Percentiles rank a stretch among this genome's conserved stretches.
phyloP scores from a whole-genome alignment of 192 early-diverging fungal genomes.

The Coemansia sp. region DNA sequence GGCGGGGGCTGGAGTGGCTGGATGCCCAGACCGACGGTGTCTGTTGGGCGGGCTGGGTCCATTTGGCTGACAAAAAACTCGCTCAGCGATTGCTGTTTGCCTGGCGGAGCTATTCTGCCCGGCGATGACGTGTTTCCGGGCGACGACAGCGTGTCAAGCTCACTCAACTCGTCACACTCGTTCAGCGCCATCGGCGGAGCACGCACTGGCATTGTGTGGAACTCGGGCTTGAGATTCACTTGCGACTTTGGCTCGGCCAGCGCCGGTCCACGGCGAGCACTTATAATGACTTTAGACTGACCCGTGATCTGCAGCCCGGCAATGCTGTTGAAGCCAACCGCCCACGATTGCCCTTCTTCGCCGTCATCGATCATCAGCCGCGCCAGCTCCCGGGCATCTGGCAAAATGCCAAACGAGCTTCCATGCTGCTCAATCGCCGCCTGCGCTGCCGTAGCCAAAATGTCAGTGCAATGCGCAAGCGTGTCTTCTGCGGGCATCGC shows the following conservation, averaged over 20 bases:
- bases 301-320: constrained; percentile 47
- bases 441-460: constrained; percentile 50
- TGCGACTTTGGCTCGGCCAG: constrained; percentile 28
- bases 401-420: constrained; percentile 49
- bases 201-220: constrained; percentile 6
- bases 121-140: too few species aligned
- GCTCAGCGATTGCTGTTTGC: constrained; percentile 45
- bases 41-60: constrained; percentile 9
- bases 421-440: constrained; percentile 52
- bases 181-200: constrained; percentile 6
- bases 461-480: constrained; percentile 49
- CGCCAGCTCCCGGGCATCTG: constrained; percentile 46
- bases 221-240: constrained; percentile 9
- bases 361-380: constrained; percentile 52
- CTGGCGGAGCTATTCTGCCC: constrained; percentile 6
- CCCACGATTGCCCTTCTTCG: constrained; percentile 51
- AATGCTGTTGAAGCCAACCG: constrained; percentile 44
- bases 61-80: constrained; percentile 49
- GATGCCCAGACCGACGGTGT: background rate
- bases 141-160: background rate
- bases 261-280: constrained; percentile 36
- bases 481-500: constrained; percentile 27
- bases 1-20: background rate
- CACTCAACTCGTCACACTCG: constrained; percentile 14
- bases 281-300: constrained; percentile 41